phyloP scores from a whole-genome alignment of 2,329 filamentous ascomycete species.

The Neofusicoccum cordaticola region DNA sequence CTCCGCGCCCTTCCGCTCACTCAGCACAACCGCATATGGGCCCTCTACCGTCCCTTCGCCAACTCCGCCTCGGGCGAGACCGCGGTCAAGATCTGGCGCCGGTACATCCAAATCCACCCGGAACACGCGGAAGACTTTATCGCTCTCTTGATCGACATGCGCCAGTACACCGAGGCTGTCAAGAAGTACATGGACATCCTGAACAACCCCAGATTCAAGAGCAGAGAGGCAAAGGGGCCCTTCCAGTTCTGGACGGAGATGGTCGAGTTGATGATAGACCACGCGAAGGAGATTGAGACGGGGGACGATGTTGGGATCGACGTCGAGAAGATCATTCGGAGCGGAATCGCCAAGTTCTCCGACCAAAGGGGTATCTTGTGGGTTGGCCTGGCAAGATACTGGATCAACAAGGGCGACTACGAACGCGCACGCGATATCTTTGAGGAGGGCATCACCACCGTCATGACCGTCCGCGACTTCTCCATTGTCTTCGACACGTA shows the following conservation, averaged over 20 bases:
- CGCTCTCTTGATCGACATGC: slow-evolving; percentile 76
- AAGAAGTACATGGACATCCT: slow-evolving; percentile 88
- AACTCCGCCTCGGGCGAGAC: slow-evolving; percentile 87
- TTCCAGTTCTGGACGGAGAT: slow-evolving; percentile 98
- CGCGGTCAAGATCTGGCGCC: slow-evolving; percentile 86
- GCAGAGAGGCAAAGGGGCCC: slow-evolving; percentile 89
- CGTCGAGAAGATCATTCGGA: slow-evolving; percentile 88
- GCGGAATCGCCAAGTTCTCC: slow-evolving; percentile 83
- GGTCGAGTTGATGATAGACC: slow-evolving; percentile 88
- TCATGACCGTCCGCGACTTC: slow-evolving; percentile 98
- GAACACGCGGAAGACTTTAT: slow-evolving; percentile 96
- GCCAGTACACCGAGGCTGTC: slow-evolving; percentile 86
- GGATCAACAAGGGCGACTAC: slow-evolving; percentile 89
- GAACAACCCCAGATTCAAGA: slow-evolving; percentile 85
- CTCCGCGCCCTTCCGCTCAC: slow-evolving; percentile 88
- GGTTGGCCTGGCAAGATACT: slow-evolving; percentile 93
- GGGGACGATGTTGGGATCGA: slow-evolving; percentile 79
- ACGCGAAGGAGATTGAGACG: slow-evolving; percentile 81
- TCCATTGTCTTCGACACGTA: slow-evolving; percentile 96
- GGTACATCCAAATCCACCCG: slow-evolving; percentile 96
- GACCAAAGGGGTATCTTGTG: slow-evolving; percentile 94
- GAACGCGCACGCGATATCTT: slow-evolving; percentile 91
- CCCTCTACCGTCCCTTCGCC: slow-evolving; percentile 84
- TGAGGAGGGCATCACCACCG: slow-evolving; percentile 93
- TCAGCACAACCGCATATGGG: slow-evolving; percentile 95